phyloP scores from a whole-genome alignment of 495 filamentous ascomycete genomes.

The Diplogelasinospora grovesii region DNA sequence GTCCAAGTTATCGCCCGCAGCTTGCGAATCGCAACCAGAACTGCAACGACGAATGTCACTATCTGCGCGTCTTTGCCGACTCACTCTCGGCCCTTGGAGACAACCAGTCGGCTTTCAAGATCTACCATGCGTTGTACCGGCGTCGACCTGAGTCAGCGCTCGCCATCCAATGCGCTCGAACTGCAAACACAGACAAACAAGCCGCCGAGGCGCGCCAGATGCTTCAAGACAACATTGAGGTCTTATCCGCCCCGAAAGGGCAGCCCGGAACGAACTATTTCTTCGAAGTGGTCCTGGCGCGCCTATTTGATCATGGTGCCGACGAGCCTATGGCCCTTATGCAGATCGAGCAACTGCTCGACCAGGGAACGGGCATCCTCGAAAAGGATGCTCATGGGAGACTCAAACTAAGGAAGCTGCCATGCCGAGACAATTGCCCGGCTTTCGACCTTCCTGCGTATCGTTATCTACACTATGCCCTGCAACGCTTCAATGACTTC shows the following conservation, averaged over 20 bases:
- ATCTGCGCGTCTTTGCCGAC: constrained; percentile 2
- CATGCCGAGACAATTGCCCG: neutral
- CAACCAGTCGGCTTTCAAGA: constrained; percentile 2
- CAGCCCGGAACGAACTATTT: neutral
- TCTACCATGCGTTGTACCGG: neutral
- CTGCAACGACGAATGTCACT: neutral
- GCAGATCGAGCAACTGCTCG: constrained; percentile 4
- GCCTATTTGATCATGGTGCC: constrained; percentile 1
- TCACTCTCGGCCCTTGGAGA: constrained; percentile 12
- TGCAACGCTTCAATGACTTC: constrained; percentile 12
- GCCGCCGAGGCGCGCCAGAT: constrained; percentile 2
- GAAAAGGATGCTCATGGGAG: neutral
- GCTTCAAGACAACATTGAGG: neutral
- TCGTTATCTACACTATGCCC: constrained; percentile 5
- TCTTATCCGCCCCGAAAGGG: neutral
- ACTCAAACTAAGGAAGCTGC: constrained; percentile 1
- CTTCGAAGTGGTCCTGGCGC: constrained; percentile 3
- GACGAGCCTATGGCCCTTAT: neutral
- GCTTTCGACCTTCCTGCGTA: constrained; percentile 11
- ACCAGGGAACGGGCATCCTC: neutral
- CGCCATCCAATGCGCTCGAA: constrained; percentile 1
- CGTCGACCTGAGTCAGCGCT: neutral
- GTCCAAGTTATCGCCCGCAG: no score
- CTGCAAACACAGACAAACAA: constrained; percentile 6
- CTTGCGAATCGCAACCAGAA: no score